Conservation (phyloP, 805 yeast species). For the Debaryomyces hansenii region DNA sequence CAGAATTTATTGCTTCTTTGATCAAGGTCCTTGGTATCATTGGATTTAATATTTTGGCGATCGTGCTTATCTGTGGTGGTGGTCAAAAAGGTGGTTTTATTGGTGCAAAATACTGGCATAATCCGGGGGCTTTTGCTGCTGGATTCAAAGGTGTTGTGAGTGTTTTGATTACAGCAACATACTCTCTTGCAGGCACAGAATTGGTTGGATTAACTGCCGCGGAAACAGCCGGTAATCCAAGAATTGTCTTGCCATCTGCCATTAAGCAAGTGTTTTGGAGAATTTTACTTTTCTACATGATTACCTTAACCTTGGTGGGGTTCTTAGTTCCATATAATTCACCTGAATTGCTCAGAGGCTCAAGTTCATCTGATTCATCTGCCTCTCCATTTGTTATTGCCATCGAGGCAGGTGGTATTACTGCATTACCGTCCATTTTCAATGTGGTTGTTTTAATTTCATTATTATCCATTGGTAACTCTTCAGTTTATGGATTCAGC, state of each 20-base stretch:
- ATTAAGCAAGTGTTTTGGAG: constrained; percentile 45
- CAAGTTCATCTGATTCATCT: constrained; percentile 26
- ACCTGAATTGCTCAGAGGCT: constrained; percentile 19
- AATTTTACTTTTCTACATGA: constrained; percentile 39
- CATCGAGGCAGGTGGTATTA: constrained; percentile 40
- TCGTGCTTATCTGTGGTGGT: constrained; percentile 42
- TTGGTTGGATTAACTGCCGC: constrained; percentile 40
- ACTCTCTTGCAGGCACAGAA: constrained; percentile 45
- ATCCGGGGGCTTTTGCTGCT: constrained; percentile 36
- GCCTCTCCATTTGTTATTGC: constrained; percentile 47
- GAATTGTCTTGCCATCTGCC: constrained; percentile 40
- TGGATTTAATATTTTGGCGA: constrained; percentile 41
- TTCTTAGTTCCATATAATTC: constrained; percentile 38
- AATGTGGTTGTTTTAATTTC: constrained; percentile 43
- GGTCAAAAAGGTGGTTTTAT: constrained; percentile 42
- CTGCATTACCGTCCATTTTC: constrained; percentile 42
- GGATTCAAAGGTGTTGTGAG: constrained; percentile 44
- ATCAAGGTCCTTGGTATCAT: constrained; percentile 39
- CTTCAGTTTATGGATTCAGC: constrained; percentile 45
- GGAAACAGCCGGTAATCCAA: constrained; percentile 38
- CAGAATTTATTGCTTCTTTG: constrained; percentile 35
- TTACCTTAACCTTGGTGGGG: constrained; percentile 40
- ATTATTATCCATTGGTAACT: constrained; percentile 42
- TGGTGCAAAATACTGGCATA: constrained; percentile 38
- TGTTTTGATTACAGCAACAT: constrained; percentile 41